Base-by-base conservation (phyloP, 768 basidiomycete genomes). In the Hypholoma sublateritium region DNA sequence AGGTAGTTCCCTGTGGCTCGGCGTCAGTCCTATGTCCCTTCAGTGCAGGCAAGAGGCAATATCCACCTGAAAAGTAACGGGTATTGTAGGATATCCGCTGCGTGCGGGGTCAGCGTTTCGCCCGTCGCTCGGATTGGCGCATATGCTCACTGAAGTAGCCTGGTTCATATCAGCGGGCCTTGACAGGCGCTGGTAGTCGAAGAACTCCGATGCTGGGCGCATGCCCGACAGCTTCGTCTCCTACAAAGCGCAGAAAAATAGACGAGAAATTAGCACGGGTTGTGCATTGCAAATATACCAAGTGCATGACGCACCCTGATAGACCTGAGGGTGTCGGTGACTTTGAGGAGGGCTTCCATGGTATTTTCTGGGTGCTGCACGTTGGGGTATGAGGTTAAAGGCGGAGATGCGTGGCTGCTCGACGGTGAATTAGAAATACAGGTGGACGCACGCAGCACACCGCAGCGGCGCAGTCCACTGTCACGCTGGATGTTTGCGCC, bases 61-160 rank as follows among this genome's bases (percentile, higher is more conserved):
- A 49, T 21, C 54, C 59, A 87, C 87, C 88, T 56, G 90, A 92
- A 73, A 91, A 92, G 69, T 91, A 92, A 48, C 90, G 87, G 39
- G 93, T 94, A 76, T 96, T 96, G 78, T 96, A 94, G 21, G 92
- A 91, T 82, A 95, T 91, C 57, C 93, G 86, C 93, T 94, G 67
- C 24, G 57, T 17, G 36, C 45, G 49, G 39, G 19, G 57, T 60
- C 55, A 60, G 61, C 28, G 45, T 41, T 21, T 17, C 41, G 39
- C 44, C 36, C 52, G 55, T 41, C 39, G 56, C 25, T 17, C 47
- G 48, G 41, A 53, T 12, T n/a, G 25, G 19, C 36, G 14, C 8
- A n/a, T 34, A 42, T 25, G 74, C 86, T 66, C 59, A 90, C 90
- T 62, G 86, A 83, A 36, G 87, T 88, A 44, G 90, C 89, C 59